These are phyloP conservation scores for Neostapfia colusana DNA, from an alignment of 176 grass and related monocot species.

Conservation along the genomic window DNA sequence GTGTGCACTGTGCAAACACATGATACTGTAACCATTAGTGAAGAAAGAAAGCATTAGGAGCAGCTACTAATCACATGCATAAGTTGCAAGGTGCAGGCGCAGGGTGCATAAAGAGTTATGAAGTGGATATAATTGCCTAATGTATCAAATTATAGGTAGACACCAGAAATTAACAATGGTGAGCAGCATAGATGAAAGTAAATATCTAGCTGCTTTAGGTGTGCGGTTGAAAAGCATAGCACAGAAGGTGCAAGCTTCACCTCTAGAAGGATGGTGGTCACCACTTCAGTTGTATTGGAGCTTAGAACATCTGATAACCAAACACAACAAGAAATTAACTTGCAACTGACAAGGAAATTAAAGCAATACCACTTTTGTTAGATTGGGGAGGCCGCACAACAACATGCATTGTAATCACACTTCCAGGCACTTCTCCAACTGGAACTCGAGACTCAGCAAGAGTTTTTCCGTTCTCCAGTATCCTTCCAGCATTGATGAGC, in stretches of 20 bases:
- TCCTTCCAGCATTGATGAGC: conserved; percentile 82
- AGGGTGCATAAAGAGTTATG: not conserved
- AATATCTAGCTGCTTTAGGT: not conserved
- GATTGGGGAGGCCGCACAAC: conserved; percentile 68
- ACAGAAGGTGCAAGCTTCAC: not conserved
- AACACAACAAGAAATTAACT: conserved; percentile 10
- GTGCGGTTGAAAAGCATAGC: not conserved
- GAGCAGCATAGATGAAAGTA: not conserved
- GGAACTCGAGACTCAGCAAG: conserved; percentile 71
- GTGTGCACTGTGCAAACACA: not conserved
- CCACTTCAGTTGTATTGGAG: not conserved
- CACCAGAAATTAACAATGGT: not conserved
- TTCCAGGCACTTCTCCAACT: conserved; percentile 67
- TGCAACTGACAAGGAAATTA: conserved; percentile 13
- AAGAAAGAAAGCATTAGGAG: not conserved
- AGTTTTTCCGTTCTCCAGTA: conserved; percentile 80
- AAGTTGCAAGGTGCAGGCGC: not conserved
- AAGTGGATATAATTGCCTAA: not conserved
- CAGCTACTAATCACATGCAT: not conserved
- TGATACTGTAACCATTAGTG: not conserved
- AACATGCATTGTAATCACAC: conserved; percentile 88
- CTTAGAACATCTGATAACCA: conserved; percentile 16
- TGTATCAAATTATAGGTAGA: not conserved
- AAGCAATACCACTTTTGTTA: conserved; percentile 67
- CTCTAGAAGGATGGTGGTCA: not conserved